Evolutionary conservation across 768 basidiomycete species (phyloP), one percentile per base, ranked within the genome.

Genomic region (Hysterangium stoloniferum): DNA sequence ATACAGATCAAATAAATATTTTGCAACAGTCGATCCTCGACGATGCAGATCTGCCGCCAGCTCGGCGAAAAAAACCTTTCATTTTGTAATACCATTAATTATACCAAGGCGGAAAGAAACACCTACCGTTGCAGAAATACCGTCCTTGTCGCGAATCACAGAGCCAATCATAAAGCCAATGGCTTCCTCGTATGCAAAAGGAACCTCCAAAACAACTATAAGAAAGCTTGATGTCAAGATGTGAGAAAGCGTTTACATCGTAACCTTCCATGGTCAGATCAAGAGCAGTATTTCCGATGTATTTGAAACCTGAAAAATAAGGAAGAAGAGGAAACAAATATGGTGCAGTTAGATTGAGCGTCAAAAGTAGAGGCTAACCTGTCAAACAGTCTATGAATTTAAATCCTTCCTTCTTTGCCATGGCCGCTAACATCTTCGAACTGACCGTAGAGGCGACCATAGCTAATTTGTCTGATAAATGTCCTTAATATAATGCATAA

Each of bases 361-460:
- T 45, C 19, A 27, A 31, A 15, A 24, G 37, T 38, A 45, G 20
- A 49, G 29, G 51, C 56, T 12, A 44, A 84, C 87, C 90, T 29
- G 91, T 94, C 36, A 94, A 65, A 59, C 87, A 93, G 62, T 94
- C 89, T 6, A 76, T 75, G 61, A 91, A 93, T 58, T 74, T 79
- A 70, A 93, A 92, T 1, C 87, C 88, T 59, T 93, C 90, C 4
- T 61, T 61, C 28, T 67, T 60, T 0, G 90, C 89, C 70, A 94
- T 86, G 2, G 77, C 69, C 59, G 83, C 80, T 6, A 93, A 66
- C 89, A 94, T 89, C 66, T 88, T 92, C 12, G 87, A 91, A 61
- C 88, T 92, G 13, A 94, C 91, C 4, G 88, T 87, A 1, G 90
- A 91, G 4, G 86, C 88, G 5, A 92, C 82, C 79, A 94, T 86